phyloP scores from a whole-genome alignment of 164 flowering plant species.

The Nelumbo lutea region DNA sequence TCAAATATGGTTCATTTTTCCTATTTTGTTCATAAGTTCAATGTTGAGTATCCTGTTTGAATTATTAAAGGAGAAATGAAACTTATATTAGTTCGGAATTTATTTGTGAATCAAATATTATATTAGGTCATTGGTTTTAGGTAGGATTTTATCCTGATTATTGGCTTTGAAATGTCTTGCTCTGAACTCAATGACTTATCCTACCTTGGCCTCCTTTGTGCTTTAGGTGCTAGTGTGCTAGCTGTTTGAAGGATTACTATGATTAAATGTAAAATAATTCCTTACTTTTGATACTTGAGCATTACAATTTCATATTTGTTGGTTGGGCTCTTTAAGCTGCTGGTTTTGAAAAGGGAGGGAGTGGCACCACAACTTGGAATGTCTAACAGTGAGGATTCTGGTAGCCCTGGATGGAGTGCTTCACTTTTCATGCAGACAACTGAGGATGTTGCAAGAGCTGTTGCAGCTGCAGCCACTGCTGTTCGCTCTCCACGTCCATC shows the following conservation, averaged over 20 bases:
- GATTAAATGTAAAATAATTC: neutral
- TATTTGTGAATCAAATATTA: neutral
- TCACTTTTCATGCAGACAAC: slow-evolving; percentile 75
- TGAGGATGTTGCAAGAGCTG: slow-evolving; percentile 82
- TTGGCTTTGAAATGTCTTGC: neutral
- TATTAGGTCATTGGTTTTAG: neutral
- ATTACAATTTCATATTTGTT: neutral
- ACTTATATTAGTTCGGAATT: neutral
- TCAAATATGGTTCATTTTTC: neutral
- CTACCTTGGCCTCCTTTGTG: neutral
- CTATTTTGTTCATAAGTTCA: neutral
- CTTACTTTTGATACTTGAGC: neutral
- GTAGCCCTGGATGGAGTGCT: slow-evolving; percentile 81
- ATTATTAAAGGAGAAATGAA: neutral
- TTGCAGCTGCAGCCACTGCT: slow-evolving; percentile 71
- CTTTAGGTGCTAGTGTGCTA: neutral
- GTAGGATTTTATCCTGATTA: neutral
- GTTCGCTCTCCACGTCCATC: slow-evolving; percentile 72
- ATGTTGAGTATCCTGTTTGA: neutral
- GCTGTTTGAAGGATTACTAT: neutral
- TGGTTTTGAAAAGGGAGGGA: slow-evolving; percentile 3
- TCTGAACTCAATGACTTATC: neutral
- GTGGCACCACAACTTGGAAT: slow-evolving; percentile 18
- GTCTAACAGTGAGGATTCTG: slow-evolving; percentile 59
- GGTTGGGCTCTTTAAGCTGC: neutral